Base-by-base conservation (phyloP, 495 filamentous ascomycete species). In the Hypoxylon crocopeplum region DNA sequence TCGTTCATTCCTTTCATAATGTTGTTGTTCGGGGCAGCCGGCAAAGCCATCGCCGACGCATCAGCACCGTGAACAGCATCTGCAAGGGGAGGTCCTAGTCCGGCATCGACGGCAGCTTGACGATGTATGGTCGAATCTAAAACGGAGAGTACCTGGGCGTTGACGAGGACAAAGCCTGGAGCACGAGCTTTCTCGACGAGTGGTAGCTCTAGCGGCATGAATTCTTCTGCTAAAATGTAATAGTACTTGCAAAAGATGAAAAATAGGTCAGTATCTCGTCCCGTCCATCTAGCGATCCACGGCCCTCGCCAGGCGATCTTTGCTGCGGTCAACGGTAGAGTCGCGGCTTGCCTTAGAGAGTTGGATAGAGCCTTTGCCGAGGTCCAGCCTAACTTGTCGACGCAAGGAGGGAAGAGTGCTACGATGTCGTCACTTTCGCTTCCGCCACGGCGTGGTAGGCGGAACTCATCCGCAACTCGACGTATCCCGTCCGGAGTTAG, bases 201-300 rank as follows among this genome's bases (percentile, higher is more conserved):
- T n/a, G 82, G 69, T 24, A 81, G 67, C 7, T 86, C 84, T 1
- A 79, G 56, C 0, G 90, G 89, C 40, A 96, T 75, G 65, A 92
- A 93, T 53, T 95, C 91, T 20, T 88, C 85, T 32, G 88, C 82
- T 5, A 98, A 75, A 38, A 93, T 85, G 69, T 95, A 88, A 59
- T 90, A 94, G 68, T 94, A 87, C 75, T 96, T 97, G 72, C 87
- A 85, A 72, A 98, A 98, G 12, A 97, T 87, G 75, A 89, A 98
- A 66, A 98, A 90, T 38, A 98, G 75, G 73, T 97, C 94, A 10
- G 88, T 96, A 59, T 98, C 94, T 13, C 86, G 84, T 7, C 94
- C 94, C 59, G 82, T 86, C 94, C 94, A 98, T 42, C 92, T 84
- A 22, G 84, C 82, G 4, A 88, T 75, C 94, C 94, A 98, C 0